Base-by-base conservation (phyloP, 305 asterid genomes). In the Caryopteris hybrid region DNA sequence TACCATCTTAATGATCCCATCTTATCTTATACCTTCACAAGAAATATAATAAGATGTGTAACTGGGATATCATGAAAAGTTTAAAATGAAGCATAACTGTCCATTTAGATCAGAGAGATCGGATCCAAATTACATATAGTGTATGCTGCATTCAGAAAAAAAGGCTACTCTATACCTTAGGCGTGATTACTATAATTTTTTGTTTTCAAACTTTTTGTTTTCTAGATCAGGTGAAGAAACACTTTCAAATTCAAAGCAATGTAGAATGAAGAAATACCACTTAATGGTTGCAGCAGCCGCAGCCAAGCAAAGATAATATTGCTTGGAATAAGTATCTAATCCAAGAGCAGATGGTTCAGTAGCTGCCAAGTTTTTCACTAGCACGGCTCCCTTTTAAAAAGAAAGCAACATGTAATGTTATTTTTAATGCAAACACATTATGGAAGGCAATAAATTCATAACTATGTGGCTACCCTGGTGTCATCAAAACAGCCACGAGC, bases 321-420 rank as follows among this genome's bases (percentile, higher is more conserved):
- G 97, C 83, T 93, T 93, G 86, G 86, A 83, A 78, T 85, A 86
- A 41, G 89, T 82, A 82, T 90, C 97, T 83, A 93, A 73, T 64
- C 97, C 92, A 80, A 93, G 95, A n/a, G 93, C 98, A 72, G 98
- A 92, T 64, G 91, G 97, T 72, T 85, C 98, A 76, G 75, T 86
- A n/a, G 96, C 97, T 66, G 98, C 96, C 80, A 92, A 78, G 77
- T 80, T 84, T 76, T 90, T 90, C 59, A 92, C 90, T 72, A 92
- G 77, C 45, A 74, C 84, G 68, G 93, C 90, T 65, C 98, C 98
- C 98, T 92, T 74, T 68, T 76, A 57, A 66, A 54, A 46, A 46
- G 60, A 79, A 77, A 63, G 13, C 73, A 73, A 34, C 72, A 63
- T 68, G 63, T 61, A 53, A 75, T 67, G 78, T 66, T 61, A 79